Conservation (phyloP, 1,139 yeast genomes). For the Fermentozyma sake region DNA sequence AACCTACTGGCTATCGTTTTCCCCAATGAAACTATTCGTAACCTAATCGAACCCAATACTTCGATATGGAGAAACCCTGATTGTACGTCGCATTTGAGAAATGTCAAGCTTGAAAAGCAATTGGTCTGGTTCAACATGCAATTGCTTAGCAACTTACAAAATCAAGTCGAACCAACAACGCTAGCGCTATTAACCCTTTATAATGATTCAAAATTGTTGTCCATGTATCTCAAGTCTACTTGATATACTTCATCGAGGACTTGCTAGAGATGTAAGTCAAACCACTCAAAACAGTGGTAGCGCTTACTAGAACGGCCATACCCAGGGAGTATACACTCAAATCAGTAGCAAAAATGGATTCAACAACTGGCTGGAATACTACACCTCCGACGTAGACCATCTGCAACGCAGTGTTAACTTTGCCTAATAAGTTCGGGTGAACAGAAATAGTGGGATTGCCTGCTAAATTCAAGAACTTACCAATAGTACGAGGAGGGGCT, state of each 20-base stretch:
- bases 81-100: no score
- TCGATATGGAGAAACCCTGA: background rate
- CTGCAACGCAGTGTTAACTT: conserved; percentile 85
- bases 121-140: no score
- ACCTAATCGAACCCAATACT: background rate
- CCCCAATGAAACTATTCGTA: conserved; percentile 1
- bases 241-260: conserved; percentile 9
- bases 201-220: conserved; percentile 2
- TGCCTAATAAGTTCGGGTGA: conserved; percentile 83
- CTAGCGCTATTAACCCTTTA: conserved; percentile 4
- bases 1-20: background rate
- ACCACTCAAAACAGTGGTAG: conserved; percentile 78
- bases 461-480: conserved; percentile 66
- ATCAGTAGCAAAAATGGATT: conserved; percentile 13
- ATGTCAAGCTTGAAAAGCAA: no score
- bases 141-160: no score
- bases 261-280: conserved; percentile 46
- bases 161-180: background rate
- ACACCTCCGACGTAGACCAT: conserved; percentile 83
- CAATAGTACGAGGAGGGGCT: conserved; percentile 70
- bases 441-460: conserved; percentile 83
- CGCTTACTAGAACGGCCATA: conserved; percentile 52
- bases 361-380: conserved; percentile 61
- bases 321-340: conserved; percentile 15
- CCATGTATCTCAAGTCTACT: conserved; percentile 2